Evolutionary conservation across 1,284 basidiomycete genomes (phyloP).

Genomic region (Testicularia cyperi): DNA sequence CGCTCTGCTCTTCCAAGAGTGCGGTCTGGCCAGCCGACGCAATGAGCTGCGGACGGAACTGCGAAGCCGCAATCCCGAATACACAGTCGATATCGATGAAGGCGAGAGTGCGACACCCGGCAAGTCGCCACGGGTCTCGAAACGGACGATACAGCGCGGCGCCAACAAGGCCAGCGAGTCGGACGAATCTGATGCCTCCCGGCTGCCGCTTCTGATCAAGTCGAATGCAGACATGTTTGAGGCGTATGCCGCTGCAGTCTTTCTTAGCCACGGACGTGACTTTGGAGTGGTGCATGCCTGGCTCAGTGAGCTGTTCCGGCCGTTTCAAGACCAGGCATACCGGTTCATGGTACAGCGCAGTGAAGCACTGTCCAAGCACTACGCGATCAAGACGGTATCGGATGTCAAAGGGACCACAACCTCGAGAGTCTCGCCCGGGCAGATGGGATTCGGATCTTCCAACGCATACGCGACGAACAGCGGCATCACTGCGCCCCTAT

Average conservation of each 20-base stretch:
- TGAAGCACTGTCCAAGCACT: no score
- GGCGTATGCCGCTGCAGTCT: conserved; percentile 35
- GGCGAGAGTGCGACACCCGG: no score
- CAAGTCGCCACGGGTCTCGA: no score
- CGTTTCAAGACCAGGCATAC: conserved; percentile 39
- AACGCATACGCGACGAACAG: conserved; percentile 6
- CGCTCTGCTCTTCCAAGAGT: conserved; percentile 31
- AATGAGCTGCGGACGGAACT: conserved; percentile 19
- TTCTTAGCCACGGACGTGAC: conserved; percentile 23
- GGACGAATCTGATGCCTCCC: no score
- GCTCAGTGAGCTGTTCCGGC: conserved; percentile 26
- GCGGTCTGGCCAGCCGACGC: conserved; percentile 9
- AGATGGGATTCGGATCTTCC: no score
- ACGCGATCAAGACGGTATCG: no score
- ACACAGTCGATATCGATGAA: not conserved
- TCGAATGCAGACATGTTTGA: conserved; percentile 41
- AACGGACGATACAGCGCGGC: no score
- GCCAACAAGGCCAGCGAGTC: no score
- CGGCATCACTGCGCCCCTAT: no score
- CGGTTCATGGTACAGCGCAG: conserved; percentile 37
- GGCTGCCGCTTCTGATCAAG: conserved; percentile 24
- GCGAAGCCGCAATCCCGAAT: not conserved
- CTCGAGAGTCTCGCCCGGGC: no score
- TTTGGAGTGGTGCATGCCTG: conserved; percentile 35
- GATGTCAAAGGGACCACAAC: no score